Conservation (phyloP, 2,329 filamentous ascomycete genomes). For the Calycina herbarum region DNA sequence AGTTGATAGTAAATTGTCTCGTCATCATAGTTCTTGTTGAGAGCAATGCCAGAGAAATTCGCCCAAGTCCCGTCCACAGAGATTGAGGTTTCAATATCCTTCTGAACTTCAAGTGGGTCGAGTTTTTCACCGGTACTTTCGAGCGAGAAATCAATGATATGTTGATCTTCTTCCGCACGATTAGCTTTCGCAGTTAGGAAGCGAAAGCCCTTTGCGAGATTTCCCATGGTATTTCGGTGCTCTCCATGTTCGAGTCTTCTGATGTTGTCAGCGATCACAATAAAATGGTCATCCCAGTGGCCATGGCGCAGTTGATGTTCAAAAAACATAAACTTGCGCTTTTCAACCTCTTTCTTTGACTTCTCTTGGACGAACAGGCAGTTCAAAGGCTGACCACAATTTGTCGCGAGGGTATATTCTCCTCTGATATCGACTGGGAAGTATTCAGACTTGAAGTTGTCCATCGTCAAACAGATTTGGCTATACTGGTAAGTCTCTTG, state of each 20-base stretch:
- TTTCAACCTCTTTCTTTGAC: not conserved
- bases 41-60: constrained; percentile 41
- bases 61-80: constrained; percentile 10
- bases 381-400: constrained; percentile 56
- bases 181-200: constrained; percentile 32
- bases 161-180: not conserved
- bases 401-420: constrained; percentile 49
- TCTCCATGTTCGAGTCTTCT: constrained; percentile 47
- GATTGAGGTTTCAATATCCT: constrained; percentile 1
- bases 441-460: constrained; percentile 32
- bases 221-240: constrained; percentile 46
- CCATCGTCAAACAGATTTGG: constrained; percentile 19
- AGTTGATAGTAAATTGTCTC: not conserved
- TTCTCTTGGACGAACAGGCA: not conserved
- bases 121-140: not conserved
- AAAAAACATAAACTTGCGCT: constrained; percentile 55
- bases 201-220: constrained; percentile 47
- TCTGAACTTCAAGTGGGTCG: no score
- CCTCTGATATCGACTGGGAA: constrained; percentile 47
- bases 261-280: constrained; percentile 56
- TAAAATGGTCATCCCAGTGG: constrained; percentile 47
- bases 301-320: constrained; percentile 52
- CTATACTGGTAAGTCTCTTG: constrained; percentile 40
- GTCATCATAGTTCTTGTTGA: not conserved
- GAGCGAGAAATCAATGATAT: not conserved